phyloP scores from a whole-genome alignment of 495 filamentous ascomycete species.

The Daldinia loculata region DNA sequence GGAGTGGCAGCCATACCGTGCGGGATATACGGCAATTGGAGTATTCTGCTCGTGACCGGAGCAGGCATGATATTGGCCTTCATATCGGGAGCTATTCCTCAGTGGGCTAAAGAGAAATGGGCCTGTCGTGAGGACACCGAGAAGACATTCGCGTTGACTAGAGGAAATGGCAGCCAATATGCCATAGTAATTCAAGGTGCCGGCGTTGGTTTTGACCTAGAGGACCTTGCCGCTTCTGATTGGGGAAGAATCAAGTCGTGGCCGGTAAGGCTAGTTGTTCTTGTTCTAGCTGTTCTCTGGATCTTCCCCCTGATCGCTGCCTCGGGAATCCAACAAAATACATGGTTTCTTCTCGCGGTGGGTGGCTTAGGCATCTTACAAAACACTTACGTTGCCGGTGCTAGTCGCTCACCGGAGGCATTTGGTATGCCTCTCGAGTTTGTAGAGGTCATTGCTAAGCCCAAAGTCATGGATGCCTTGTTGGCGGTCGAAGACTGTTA shows the following conservation, averaged over 20 bases:
- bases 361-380: conserved; percentile 59
- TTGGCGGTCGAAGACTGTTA: conserved; percentile 48
- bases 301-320: conserved; percentile 52
- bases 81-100: conserved; percentile 48
- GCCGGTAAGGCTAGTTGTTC: neutral
- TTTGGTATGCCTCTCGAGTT: conserved; percentile 47
- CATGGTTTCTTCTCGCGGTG: conserved; percentile 57
- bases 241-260: neutral
- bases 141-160: conserved; percentile 51
- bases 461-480: conserved; percentile 48
- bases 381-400: conserved; percentile 51
- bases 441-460: conserved; percentile 40
- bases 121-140: conserved; percentile 47
- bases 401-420: conserved; percentile 34
- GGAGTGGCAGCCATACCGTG: conserved; percentile 57
- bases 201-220: conserved; percentile 54
- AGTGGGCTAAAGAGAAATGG: conserved; percentile 64
- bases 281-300: conserved; percentile 50
- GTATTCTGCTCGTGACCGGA: conserved; percentile 54
- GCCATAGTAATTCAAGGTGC: conserved; percentile 53
- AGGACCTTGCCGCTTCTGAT: conserved; percentile 51
- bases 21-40: conserved; percentile 54
- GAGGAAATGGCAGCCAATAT: conserved; percentile 57
- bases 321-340: conserved; percentile 46
- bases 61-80: conserved; percentile 53